Percentiles rank a stretch among this genome's conserved stretches.
phyloP scores from a whole-genome alignment of 805 yeast species.

The Sugiyamaella chiloensis region DNA sequence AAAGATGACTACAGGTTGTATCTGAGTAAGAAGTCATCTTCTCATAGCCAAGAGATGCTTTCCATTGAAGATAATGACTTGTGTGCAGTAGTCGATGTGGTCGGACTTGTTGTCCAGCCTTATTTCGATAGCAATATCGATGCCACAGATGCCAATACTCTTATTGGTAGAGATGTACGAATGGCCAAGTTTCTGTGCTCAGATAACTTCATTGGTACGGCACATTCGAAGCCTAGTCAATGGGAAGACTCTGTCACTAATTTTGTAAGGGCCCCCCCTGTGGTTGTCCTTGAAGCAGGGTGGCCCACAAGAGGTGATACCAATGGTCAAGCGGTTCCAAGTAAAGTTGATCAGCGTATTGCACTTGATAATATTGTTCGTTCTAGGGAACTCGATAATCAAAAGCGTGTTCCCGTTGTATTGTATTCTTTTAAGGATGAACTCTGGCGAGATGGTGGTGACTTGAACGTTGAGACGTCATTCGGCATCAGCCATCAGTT shows the following conservation, averaged over 20 bases:
- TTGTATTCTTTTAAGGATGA: conserved; percentile 23
- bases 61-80: conserved; percentile 50
- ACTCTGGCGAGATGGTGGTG: conserved; percentile 26
- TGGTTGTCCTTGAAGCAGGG: conserved; percentile 77
- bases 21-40: conserved; percentile 27
- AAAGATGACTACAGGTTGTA: conserved; percentile 14
- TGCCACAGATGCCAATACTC: conserved; percentile 63
- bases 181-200: conserved; percentile 53
- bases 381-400: conserved; percentile 21
- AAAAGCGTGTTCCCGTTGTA: conserved; percentile 16
- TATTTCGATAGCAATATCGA: conserved; percentile 60
- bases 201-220: conserved; percentile 30
- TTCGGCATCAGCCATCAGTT: conserved; percentile 22
- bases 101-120: conserved; percentile 72
- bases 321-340: conserved; percentile 71
- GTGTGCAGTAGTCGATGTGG: conserved; percentile 74
- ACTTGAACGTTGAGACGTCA: conserved; percentile 19
- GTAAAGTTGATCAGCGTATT: conserved; percentile 59
- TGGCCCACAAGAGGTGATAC: conserved; percentile 81
- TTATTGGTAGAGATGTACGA: conserved; percentile 56
- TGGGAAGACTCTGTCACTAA: neutral
- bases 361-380: conserved; percentile 60
- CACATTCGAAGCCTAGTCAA: conserved; percentile 13
- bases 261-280: conserved; percentile 28
- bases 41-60: neutral